Evolutionary conservation across 78 protist genomes (phyloP), one percentile per base, ranked within the genome.

Genomic region (Emiliania huxleyi): DNA sequence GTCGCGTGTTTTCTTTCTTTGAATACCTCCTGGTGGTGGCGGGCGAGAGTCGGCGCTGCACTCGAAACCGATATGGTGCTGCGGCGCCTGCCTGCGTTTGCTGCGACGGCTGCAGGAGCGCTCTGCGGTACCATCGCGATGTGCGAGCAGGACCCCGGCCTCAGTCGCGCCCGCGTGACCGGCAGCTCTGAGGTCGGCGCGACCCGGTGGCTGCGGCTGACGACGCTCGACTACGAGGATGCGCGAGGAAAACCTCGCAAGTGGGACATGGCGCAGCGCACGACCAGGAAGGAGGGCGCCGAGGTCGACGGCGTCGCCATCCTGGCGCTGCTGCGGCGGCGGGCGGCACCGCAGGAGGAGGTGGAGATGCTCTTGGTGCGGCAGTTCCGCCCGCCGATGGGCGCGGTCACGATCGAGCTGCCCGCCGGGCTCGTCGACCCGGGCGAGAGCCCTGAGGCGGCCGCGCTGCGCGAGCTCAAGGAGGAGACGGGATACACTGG

Each of bases 381-480:
- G 38, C 90, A 84, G 69, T 84, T 46, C 40, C 90, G 90, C 35
- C 44, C 90, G 6, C 69, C 90, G 6, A 8, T 42, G 19, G 11
- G 29, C 43, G 43, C 26, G 38, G 25, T 46, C 37, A 46, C 90
- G 0, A 8, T 84, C 1, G 90, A 84, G 69, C 69, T 84, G 5
- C 90, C 90, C 0, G 55, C 90, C n/a, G 90, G 90, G 38, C 69
- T 84, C 42, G 29, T 84, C 43, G 90, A 84, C 29, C 37, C 29
- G 15, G 90, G 90, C 35, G 90, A 84, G 90, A 23, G n/a, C 1
- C 69, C 69, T 2, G 90, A 43, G 4, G 23, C 11, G 23, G 55
- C 69, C 40, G 90, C 90, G 42, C 22, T 84, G 29, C 3, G 90
- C 21, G 90, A 84, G 69, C 90, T 84, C 26, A 8, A 15, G 26